A percentile compares a stretch with the other conserved stretches of the same genome.
Evolutionary conservation across 169 alveolate species (phyloP).

Genomic region (Babesia ovata): DNA sequence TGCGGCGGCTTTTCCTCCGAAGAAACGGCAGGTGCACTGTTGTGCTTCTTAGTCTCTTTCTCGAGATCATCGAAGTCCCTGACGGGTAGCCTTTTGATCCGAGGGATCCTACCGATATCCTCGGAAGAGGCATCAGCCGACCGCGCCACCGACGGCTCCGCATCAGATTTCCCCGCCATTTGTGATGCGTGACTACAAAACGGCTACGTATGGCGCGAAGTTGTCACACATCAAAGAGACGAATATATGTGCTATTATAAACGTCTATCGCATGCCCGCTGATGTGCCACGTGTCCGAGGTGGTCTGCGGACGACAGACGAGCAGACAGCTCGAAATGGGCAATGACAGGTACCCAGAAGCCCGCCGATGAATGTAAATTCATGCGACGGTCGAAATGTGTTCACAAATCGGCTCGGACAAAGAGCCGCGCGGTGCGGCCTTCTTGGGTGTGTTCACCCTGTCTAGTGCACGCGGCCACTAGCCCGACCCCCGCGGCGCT

Average conservation of each 20-base stretch:
- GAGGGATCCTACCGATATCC: neutral
- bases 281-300: too few species aligned
- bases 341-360: neutral
- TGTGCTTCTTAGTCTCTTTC: neutral
- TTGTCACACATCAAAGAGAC: neutral
- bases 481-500: conserved; percentile 29
- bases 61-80: neutral
- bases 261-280: neutral
- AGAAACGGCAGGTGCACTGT: neutral
- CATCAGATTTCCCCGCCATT: neutral
- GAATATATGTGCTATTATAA: neutral
- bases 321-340: neutral
- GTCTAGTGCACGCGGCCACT: conserved; percentile 11
- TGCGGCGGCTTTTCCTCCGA: neutral
- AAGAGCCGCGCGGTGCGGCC: conserved; percentile 1
- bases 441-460: conserved; percentile 10
- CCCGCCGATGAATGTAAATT: neutral
- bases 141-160: neutral
- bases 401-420: neutral
- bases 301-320: too few species aligned
- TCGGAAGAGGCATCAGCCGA: too few species aligned
- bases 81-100: neutral
- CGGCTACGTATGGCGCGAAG: neutral
- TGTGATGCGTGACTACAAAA: neutral
- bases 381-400: neutral